Evolutionary conservation across 1,139 yeast genomes (phyloP).

Genomic region (Magnusiomyces magnusii): DNA sequence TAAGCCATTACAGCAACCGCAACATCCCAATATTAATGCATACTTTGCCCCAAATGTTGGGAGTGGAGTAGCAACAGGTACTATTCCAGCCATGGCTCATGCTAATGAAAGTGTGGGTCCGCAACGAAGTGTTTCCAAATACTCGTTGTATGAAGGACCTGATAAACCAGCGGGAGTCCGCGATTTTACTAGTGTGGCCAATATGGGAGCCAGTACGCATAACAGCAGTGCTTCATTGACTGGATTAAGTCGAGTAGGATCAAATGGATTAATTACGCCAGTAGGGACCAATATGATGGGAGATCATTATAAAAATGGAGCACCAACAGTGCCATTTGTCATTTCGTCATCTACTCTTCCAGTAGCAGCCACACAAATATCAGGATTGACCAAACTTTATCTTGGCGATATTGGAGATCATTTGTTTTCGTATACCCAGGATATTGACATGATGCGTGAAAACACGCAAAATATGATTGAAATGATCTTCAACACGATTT

Average conservation of each 20-base stretch:
- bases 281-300: background rate
- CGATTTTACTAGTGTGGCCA: background rate
- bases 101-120: background rate
- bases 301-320: background rate
- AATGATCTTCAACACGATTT: conserved; percentile 46
- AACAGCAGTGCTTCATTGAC: background rate
- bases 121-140: background rate
- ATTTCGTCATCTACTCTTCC: background rate
- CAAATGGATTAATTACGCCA: no score
- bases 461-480: conserved; percentile 44
- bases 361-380: conserved; percentile 19
- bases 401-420: conserved; percentile 49
- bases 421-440: conserved; percentile 42
- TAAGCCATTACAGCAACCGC: background rate
- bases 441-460: conserved; percentile 44
- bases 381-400: conserved; percentile 39
- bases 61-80: background rate
- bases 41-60: no score
- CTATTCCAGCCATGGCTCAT: no score
- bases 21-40: background rate
- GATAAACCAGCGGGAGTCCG: background rate
- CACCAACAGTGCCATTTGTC: background rate
- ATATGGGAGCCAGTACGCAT: background rate
- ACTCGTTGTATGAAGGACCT: background rate
- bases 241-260: no score